Evolutionary conservation across 331 rosid species (phyloP).

Genomic region (Rosa hybrid): DNA sequence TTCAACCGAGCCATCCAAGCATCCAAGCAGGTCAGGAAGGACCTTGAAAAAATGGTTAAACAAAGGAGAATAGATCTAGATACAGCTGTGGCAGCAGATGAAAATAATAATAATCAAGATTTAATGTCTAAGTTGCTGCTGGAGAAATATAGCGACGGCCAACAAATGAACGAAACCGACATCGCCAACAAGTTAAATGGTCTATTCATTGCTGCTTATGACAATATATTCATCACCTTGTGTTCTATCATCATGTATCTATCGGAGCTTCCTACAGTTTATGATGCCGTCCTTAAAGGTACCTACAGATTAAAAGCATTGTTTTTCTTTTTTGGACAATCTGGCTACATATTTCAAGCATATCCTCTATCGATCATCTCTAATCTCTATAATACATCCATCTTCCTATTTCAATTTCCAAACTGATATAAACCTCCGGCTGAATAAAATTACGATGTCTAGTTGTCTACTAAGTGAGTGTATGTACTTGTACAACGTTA

Average conservation of each 20-base stretch:
- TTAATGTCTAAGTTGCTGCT: slow-evolving; percentile 3
- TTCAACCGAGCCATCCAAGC: not conserved
- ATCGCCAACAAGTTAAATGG: slow-evolving; percentile 18
- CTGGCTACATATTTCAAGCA: too few relatives aligned
- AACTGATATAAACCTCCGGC: too few relatives aligned
- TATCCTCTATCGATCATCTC: too few relatives aligned
- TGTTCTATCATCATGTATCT: slow-evolving; percentile 3
- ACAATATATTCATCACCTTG: not conserved
- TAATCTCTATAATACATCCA: too few relatives aligned
- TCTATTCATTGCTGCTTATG: slow-evolving; percentile 6
- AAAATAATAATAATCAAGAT: not conserved
- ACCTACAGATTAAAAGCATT: not conserved
- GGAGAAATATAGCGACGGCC: not conserved
- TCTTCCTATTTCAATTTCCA: too few relatives aligned
- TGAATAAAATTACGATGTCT: too few relatives aligned
- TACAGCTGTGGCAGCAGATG: not conserved
- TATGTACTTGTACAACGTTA: too few relatives aligned
- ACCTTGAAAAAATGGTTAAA: not conserved
- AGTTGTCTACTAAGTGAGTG: too few relatives aligned
- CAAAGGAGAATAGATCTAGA: slow-evolving; percentile 3
- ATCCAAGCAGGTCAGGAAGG: not conserved
- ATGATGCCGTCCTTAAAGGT: slow-evolving; percentile 23
- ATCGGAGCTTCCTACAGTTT: slow-evolving; percentile 15
- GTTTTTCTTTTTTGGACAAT: too few relatives aligned
- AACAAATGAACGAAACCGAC: not conserved